phyloP scores from a whole-genome alignment of 23 red algal species.

The Pyropia yezoensis region DNA sequence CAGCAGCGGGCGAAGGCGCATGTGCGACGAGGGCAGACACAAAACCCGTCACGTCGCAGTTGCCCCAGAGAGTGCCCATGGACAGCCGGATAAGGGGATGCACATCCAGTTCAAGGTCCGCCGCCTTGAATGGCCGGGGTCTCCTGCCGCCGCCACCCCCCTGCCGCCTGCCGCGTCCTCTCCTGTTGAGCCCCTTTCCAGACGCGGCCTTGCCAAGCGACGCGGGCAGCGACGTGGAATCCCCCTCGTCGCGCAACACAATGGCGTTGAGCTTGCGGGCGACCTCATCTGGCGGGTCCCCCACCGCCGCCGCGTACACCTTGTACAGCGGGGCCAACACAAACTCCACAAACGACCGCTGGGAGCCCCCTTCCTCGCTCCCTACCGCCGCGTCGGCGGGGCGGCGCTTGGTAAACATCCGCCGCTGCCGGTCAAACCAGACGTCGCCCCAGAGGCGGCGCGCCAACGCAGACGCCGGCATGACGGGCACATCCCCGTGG shows the following conservation, averaged over 20 bases:
- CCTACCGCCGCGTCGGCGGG: neutral
- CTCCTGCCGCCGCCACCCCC: no score
- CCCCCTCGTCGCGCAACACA: no score
- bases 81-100: neutral
- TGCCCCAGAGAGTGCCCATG: conserved; percentile 1
- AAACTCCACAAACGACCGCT: conserved; percentile 72
- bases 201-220: no score
- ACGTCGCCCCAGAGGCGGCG: conserved; percentile 75
- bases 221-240: no score
- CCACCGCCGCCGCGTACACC: conserved; percentile 58
- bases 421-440: conserved; percentile 45
- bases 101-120: neutral
- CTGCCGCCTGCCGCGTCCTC: no score
- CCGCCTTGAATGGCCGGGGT: no score
- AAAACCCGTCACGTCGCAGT: no score
- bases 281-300: conserved; percentile 1
- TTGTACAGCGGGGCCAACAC: conserved; percentile 95
- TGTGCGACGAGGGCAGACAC: neutral
- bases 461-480: conserved; percentile 37
- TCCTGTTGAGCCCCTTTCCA: no score
- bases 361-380: neutral
- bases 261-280: no score
- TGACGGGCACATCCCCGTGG: neutral
- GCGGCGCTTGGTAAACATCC: conserved; percentile 31
- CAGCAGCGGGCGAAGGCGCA: neutral